phyloP scores from a whole-genome alignment of 73 alveolate species.

The Paraurostyla sp. region DNA sequence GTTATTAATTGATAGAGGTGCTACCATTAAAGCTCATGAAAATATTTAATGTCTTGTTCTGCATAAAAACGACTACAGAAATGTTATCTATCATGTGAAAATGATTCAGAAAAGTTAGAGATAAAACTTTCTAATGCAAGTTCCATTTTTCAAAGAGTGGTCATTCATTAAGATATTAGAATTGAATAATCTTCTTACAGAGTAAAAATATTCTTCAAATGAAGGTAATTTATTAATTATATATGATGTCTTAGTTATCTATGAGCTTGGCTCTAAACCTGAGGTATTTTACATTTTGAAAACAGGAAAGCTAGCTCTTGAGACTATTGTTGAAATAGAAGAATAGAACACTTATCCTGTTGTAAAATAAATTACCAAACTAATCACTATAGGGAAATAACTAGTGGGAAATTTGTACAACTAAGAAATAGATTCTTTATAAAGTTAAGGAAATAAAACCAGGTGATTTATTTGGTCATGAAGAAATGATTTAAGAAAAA shows the following conservation, averaged over 20 bases:
- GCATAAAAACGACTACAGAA: conserved; percentile 24
- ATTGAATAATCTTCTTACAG: conserved; percentile 27
- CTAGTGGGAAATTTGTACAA: conserved; percentile 52
- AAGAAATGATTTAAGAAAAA: conserved; percentile 49
- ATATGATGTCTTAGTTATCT: background rate
- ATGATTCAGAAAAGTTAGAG: conserved; percentile 44
- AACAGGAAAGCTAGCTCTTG: conserved; percentile 43
- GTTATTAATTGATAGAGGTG: conserved; percentile 32
- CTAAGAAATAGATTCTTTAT: conserved; percentile 44
- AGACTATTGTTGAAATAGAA: conserved; percentile 58
- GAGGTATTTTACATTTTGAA: conserved; percentile 56
- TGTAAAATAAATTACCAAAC: background rate
- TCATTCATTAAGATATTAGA: conserved; percentile 42
- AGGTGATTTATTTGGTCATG: conserved; percentile 65
- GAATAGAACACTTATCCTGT: conserved; percentile 53
- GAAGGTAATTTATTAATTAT: conserved; percentile 12
- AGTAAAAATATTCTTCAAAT: conserved; percentile 45
- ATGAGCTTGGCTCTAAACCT: conserved; percentile 51
- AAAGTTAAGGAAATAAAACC: conserved; percentile 43
- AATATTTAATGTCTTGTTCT: background rate
- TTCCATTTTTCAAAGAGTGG: conserved; percentile 46
- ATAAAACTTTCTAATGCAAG: conserved; percentile 11
- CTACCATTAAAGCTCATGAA: conserved; percentile 22
- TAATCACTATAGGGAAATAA: conserved; percentile 20
- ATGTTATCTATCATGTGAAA: conserved; percentile 44